Conservation (phyloP, 805 yeast genomes). For the Spathaspora sp. region DNA sequence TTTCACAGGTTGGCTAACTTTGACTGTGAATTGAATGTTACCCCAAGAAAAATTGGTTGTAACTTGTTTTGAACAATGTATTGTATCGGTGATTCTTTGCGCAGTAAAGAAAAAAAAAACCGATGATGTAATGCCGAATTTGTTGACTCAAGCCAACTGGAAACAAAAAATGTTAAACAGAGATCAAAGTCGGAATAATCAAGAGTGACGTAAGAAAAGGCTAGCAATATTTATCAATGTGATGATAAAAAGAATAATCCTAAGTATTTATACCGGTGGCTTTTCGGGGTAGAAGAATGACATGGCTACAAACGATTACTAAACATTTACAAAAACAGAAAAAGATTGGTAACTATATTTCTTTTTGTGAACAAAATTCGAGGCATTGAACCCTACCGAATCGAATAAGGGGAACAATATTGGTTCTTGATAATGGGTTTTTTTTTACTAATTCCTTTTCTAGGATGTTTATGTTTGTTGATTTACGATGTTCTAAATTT, state of each 20-base stretch:
- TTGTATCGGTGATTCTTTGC: not conserved
- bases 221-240: not conserved
- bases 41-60: not conserved
- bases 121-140: not conserved
- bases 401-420: not conserved
- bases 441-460: not conserved
- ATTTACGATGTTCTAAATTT: not conserved
- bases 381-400: not conserved
- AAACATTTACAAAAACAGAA: not conserved
- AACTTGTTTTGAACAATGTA: not conserved
- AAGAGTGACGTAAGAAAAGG: not conserved
- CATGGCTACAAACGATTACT: not conserved
- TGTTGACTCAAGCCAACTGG: not conserved
- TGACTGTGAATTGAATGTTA: not conserved
- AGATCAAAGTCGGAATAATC: not conserved
- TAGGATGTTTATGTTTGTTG: not conserved
- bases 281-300: not conserved
- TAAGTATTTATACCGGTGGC: not conserved
- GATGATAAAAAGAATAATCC: not conserved
- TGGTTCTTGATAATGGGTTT: too few species aligned
- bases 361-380: not conserved
- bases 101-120: not conserved
- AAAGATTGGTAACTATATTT: not conserved
- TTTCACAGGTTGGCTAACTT: not conserved
- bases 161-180: not conserved